Evolutionary conservation across 768 basidiomycete genomes (phyloP), one percentile per base, ranked within the genome.

Genomic region (Multifurca ochricompacta): DNA sequence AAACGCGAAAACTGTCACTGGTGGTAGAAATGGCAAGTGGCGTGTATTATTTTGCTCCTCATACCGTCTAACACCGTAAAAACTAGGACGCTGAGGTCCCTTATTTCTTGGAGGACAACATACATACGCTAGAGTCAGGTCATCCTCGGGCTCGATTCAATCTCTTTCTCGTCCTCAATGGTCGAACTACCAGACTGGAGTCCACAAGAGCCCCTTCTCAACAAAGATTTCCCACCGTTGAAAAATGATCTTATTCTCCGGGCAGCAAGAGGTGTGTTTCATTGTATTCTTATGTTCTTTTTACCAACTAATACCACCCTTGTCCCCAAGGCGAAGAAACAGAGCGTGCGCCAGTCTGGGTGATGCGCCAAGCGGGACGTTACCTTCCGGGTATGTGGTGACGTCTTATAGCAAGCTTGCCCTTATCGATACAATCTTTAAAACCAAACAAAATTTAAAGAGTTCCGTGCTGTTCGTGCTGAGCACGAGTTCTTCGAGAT

Each of bases 361-460:
- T 95, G 46, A 97, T 97, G 94, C 81, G 94, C 32, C 94, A 97
- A 68, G 94, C 94, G 21, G 94, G 94, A 45, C 82, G 94, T 48
- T 94, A 95, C 72, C 81, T 97, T 42, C 94, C 94, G 70, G 94
- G 89, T 88, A 63, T 66, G 70, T 67, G 2, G 3, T 14, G 6
- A 28, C 60, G 48, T 36, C 40, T 40, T 46, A 51, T 18, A 50
- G 46, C 48, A n/a, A n/a, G n/a, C n/a, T n/a, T 14, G 35, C 21
- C 46, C 30, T 25, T 58, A 35, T 21, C 36, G 13, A 30, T 42
- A 50, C 50, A 37, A 28, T 61, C n/a, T n/a, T 13, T 34, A 11
- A 23, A n/a, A 21, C 27, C 19, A 23, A 16, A 28, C 10, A 0
- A n/a, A 37, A 13, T 16, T 30, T n/a, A 1, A 67, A 95, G 95